A percentile compares a stretch with the other conserved stretches of the same genome.
Conservation (phyloP, 768 basidiomycete genomes). For the Pholiota microspora region DNA sequence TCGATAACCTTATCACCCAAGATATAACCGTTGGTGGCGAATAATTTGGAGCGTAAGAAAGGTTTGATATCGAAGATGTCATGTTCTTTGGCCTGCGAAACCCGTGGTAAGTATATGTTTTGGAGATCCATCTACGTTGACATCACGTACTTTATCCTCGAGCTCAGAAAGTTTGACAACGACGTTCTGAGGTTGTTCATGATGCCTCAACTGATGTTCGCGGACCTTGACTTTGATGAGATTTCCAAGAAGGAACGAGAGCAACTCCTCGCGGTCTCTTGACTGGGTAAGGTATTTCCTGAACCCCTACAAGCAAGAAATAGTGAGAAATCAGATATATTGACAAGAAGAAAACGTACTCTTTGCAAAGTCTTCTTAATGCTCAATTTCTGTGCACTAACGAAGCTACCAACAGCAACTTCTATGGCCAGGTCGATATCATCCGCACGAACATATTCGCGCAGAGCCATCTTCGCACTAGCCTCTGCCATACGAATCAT, state of each 20-base stretch:
- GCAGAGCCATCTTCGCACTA: conserved; percentile 95
- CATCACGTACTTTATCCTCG: conserved; percentile 82
- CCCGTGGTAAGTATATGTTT: background rate
- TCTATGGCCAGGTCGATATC: conserved; percentile 98
- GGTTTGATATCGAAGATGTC: conserved; percentile 90
- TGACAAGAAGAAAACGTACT: conserved; percentile 44
- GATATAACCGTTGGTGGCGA: conserved; percentile 86
- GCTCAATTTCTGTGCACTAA: conserved; percentile 95
- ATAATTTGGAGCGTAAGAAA: conserved; percentile 84
- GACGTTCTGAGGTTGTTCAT: conserved; percentile 76
- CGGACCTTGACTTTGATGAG: conserved; percentile 92
- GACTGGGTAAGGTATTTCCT: conserved; percentile 96
- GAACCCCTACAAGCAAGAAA: conserved; percentile 66
- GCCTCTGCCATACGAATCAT: conserved; percentile 99
- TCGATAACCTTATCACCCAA: conserved; percentile 65
- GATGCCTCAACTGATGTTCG: conserved; percentile 72
- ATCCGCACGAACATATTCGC: conserved; percentile 93
- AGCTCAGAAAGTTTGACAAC: conserved; percentile 78
- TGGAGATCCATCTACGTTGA: no score
- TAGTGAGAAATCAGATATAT: conserved; percentile 5
- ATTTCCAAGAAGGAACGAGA: conserved; percentile 92
- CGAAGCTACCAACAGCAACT: conserved; percentile 92
- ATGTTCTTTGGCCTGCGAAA: conserved; percentile 83
- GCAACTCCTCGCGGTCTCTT: conserved; percentile 92
- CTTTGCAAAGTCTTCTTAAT: conserved; percentile 98